These are phyloP conservation scores for Lactifluus echinatus DNA, from an alignment of 768 basidiomycete species.

Conservation along the genomic window DNA sequence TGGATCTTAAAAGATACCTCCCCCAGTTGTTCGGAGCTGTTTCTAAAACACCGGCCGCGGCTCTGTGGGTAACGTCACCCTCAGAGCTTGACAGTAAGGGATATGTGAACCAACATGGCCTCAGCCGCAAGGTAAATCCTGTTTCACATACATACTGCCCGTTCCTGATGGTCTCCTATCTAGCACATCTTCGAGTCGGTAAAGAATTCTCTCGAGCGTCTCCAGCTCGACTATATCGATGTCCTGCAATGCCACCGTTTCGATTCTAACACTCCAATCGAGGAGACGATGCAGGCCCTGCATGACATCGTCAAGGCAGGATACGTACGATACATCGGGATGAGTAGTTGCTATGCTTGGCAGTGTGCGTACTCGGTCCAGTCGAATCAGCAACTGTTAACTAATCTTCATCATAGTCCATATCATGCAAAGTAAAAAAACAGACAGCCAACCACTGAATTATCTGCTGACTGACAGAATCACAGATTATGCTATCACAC, in stretches of 20 bases:
- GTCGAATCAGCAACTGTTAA: neutral
- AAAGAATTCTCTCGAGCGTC: constrained; percentile 50
- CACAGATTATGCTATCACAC: constrained; percentile 16
- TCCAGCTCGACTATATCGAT: constrained; percentile 73
- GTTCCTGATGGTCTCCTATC: neutral
- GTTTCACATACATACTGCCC: neutral
- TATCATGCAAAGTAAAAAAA: constrained; percentile 14
- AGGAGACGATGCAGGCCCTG: constrained; percentile 29
- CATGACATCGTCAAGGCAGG: constrained; percentile 34
- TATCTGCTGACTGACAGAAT: constrained; percentile 13
- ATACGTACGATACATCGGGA: constrained; percentile 30
- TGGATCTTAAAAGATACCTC: neutral
- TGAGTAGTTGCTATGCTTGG: constrained; percentile 26
- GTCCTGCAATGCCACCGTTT: constrained; percentile 48
- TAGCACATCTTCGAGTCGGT: constrained; percentile 69
- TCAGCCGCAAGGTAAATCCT: constrained; percentile 29
- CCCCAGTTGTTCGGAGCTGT: constrained; percentile 1
- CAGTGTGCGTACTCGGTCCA: constrained; percentile 21
- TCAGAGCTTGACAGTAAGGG: constrained; percentile 24
- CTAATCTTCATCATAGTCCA: constrained; percentile 11
- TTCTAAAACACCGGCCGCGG: neutral
- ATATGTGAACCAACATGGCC: constrained; percentile 31
- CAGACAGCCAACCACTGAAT: neutral
- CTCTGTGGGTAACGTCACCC: neutral
- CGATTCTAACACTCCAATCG: constrained; percentile 29